Evolutionary conservation across 106 monocot species (phyloP).

Genomic region (Acorus calamus): DNA sequence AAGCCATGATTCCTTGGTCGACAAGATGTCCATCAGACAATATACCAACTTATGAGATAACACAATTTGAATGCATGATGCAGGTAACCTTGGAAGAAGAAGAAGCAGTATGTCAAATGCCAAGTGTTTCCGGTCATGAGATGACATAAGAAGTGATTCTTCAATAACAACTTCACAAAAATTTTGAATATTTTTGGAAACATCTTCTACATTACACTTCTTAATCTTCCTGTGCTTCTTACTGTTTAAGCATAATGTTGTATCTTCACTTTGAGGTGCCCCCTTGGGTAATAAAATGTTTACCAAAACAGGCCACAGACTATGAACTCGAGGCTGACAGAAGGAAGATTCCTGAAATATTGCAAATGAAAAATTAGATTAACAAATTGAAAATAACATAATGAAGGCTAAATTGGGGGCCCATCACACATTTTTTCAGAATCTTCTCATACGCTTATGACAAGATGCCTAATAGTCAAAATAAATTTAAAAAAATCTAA

Average conservation of each 20-base stretch:
- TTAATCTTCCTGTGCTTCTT: slow-evolving; percentile 71
- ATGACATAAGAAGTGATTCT: slow-evolving; percentile 68
- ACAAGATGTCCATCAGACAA: slow-evolving; percentile 79
- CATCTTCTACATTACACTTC: slow-evolving; percentile 55
- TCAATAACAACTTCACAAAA: slow-evolving; percentile 86
- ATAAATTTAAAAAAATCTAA: no score
- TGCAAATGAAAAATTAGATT: neutral
- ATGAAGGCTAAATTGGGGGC: no score
- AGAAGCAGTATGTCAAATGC: slow-evolving; percentile 60
- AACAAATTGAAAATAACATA: neutral
- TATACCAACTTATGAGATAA: slow-evolving; percentile 78
- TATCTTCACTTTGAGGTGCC: slow-evolving; percentile 24
- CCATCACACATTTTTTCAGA: no score
- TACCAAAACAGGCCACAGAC: slow-evolving; percentile 58
- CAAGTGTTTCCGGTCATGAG: slow-evolving; percentile 94
- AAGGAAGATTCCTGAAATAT: slow-evolving; percentile 74
- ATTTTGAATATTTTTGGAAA: slow-evolving; percentile 34
- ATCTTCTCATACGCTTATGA: no score
- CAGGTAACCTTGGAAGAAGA: slow-evolving; percentile 58
- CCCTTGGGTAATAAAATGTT: slow-evolving; percentile 47
- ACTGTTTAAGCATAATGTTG: slow-evolving; percentile 6
- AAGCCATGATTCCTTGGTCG: slow-evolving; percentile 57
- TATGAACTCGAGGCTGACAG: slow-evolving; percentile 81
- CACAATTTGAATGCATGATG: slow-evolving; percentile 43
- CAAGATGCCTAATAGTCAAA: no score